A percentile compares a stretch with the other conserved stretches of the same genome.
These are phyloP conservation scores for Aspergillus avenaceus DNA, from an alignment of 495 filamentous ascomycete genomes.

Conservation along the genomic window DNA sequence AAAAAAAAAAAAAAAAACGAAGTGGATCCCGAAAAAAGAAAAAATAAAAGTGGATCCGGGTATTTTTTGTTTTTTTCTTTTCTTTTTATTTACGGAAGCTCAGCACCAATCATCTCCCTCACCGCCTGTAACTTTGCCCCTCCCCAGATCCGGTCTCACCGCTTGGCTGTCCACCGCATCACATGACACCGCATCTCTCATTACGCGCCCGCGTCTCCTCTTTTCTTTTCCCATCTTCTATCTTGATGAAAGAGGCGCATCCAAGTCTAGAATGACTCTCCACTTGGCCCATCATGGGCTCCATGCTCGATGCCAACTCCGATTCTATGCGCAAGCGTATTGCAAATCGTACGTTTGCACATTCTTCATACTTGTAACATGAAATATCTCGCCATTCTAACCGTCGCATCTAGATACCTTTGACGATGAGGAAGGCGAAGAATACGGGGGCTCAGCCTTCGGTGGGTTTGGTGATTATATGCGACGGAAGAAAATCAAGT, in stretches of 20 bases:
- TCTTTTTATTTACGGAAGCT: conserved; percentile 10
- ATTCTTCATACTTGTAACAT: background rate
- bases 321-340: conserved; percentile 78
- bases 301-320: conserved; percentile 71
- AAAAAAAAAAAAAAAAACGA: too few relatives aligned
- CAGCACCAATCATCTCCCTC: conserved; percentile 1
- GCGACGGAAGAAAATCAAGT: conserved; percentile 88
- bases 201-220: conserved; percentile 15
- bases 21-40: too few relatives aligned
- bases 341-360: conserved; percentile 51
- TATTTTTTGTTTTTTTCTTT: conserved; percentile 18
- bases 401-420: conserved; percentile 45
- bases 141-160: conserved; percentile 17
- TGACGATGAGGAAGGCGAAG: conserved; percentile 74
- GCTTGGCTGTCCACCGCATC: conserved; percentile 8
- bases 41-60: too few relatives aligned
- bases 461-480: conserved; percentile 89
- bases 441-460: conserved; percentile 83
- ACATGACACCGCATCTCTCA: conserved; percentile 15
- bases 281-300: conserved; percentile 63
- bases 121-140: conserved; percentile 16
- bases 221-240: background rate
- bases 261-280: conserved; percentile 18
- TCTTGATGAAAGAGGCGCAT: too few relatives aligned
- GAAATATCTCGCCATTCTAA: conserved; percentile 11